Evolutionary conservation across 345 rosid genomes (phyloP), one percentile per base, ranked within the genome.

Genomic region (Anastatica hierochuntica): DNA sequence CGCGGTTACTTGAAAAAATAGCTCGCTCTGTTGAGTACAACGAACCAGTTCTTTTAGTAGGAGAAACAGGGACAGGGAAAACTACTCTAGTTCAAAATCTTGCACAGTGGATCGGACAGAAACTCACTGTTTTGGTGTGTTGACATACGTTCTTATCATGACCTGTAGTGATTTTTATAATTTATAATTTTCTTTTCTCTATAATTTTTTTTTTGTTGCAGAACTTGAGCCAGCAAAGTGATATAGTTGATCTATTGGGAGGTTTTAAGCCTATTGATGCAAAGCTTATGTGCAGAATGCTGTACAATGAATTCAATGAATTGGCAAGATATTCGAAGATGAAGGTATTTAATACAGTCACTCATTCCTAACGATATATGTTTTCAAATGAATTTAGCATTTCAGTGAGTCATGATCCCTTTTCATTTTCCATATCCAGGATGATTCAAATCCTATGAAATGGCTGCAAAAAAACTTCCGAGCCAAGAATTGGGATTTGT

Each of bases 41-140:
- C 19, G 96, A 90, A 73, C 83, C 98, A 66, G 88, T 90, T 72
- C 90, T 90, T 56, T 74, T 90, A 72, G 96, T 90, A 66, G 98
- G 98, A 56, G 98, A 90, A 83, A 90, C 98, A 63, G 98, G 98
- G 67, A 88, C 95, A 1, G 98, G 96, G 64, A 90, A 90, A 80
- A 88, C 98, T 38, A 90, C 98, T 21, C 83, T 90, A 43, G 95
- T 90, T 48, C 98, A 90, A 72, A 81, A 81, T 69, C 64, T 90
- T 55, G 95, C 96, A 30, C 61, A 35, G 42, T 81, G 78, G 84
- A 75, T 83, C 19, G 86, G 96, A 43, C 95, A 84, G 80, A 84
- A 66, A 58, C 90, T 90, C 47, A 84, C 84, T 38, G 95, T 90
- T 71, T 64, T 90, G 96, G 98, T 90, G 72, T 49, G 79, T 67